Percentiles rank a stretch among this genome's conserved stretches.
Conservation (phyloP, 345 rosid genomes). For the Salix brachista region DNA sequence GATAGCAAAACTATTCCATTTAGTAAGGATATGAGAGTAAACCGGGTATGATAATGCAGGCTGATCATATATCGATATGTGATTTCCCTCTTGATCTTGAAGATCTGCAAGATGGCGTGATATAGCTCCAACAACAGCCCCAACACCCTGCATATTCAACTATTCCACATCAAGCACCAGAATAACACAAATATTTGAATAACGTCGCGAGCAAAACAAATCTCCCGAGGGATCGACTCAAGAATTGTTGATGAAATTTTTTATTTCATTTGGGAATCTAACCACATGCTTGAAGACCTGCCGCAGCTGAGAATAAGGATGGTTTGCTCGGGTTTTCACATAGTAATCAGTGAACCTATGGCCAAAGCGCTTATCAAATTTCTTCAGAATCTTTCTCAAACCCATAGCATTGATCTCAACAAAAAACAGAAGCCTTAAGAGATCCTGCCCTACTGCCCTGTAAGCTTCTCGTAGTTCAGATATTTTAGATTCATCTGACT, state of each 20-base stretch:
- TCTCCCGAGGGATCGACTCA: neutral
- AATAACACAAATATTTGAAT: neutral
- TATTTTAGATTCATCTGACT: conserved; percentile 58
- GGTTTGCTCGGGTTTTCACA: conserved; percentile 90
- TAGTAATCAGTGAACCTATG: conserved; percentile 85
- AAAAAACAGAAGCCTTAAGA: conserved; percentile 69
- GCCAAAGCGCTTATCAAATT: conserved; percentile 90
- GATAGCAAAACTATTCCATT: conserved; percentile 7
- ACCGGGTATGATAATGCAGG: conserved; percentile 78
- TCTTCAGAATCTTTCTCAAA: conserved; percentile 87
- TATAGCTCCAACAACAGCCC: conserved; percentile 96
- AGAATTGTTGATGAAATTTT: conserved; percentile 10
- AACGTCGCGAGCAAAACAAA: neutral
- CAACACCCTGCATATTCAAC: conserved; percentile 60
- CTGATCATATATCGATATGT: conserved; percentile 84
- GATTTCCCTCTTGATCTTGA: conserved; percentile 82
- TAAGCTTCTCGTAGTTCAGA: conserved; percentile 67
- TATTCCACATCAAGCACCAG: neutral
- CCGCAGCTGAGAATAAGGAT: conserved; percentile 96
- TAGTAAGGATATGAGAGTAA: conserved; percentile 20
- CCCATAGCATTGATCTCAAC: conserved; percentile 90
- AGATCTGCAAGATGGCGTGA: conserved; percentile 95
- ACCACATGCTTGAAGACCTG: conserved; percentile 99
- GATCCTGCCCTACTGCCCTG: conserved; percentile 69
- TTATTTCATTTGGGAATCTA: conserved; percentile 19